phyloP scores from a whole-genome alignment of 805 yeast genomes.

The Sugiyamaella qingdaonensis region DNA sequence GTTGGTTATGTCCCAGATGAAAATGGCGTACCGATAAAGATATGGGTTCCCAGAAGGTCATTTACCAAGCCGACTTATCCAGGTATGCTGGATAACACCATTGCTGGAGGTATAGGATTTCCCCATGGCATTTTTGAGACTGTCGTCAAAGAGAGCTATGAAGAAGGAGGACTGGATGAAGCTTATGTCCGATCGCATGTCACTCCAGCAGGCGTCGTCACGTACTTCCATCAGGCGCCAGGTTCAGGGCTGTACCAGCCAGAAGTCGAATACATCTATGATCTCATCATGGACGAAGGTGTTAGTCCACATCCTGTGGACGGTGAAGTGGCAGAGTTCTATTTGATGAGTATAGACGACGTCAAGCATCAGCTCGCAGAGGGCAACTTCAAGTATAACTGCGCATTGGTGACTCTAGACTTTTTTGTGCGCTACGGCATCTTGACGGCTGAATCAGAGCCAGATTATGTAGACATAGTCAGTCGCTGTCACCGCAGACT shows the following conservation, averaged over 20 bases:
- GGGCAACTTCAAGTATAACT: constrained; percentile 83
- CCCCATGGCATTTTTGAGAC: constrained; percentile 76
- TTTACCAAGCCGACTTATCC: constrained; percentile 82
- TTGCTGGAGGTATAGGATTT: constrained; percentile 91
- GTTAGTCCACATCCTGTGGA: constrained; percentile 57
- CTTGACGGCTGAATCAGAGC: constrained; percentile 62
- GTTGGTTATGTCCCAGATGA: constrained; percentile 65
- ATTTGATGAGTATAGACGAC: constrained; percentile 56
- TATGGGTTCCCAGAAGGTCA: constrained; percentile 85
- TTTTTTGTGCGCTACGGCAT: constrained; percentile 83
- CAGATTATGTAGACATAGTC: constrained; percentile 57
- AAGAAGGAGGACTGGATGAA: constrained; percentile 77
- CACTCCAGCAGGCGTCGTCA: constrained; percentile 57
- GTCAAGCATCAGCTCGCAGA: constrained; percentile 45
- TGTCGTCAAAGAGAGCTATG: constrained; percentile 76
- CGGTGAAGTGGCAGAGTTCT: constrained; percentile 72
- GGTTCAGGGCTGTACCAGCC: constrained; percentile 74
- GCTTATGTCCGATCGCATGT: constrained; percentile 46
- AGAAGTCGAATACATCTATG: constrained; percentile 80
- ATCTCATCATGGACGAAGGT: constrained; percentile 50
- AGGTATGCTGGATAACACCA: constrained; percentile 84
- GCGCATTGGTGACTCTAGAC: constrained; percentile 74
- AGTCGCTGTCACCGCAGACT: constrained; percentile 60
- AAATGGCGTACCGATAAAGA: constrained; percentile 38
- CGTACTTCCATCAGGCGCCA: constrained; percentile 45